Evolutionary conservation across 306 rosid genomes (phyloP), one percentile per base, ranked within the genome.

Genomic region (Lupinus albus): DNA sequence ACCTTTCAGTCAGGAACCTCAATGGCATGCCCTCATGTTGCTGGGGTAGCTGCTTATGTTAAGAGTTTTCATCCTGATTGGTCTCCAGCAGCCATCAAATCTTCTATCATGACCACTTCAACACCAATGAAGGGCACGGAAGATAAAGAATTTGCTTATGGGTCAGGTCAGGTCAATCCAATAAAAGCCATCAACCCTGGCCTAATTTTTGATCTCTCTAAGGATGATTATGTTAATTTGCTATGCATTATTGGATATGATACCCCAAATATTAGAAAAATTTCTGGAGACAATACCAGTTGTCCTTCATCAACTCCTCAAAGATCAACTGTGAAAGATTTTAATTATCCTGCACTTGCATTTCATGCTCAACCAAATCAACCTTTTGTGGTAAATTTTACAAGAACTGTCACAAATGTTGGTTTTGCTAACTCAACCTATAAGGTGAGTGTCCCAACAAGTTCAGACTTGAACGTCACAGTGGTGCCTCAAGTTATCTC

Each of bases 281-380:
- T 36, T 0, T 36, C 47, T 4, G 65, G 32, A 1, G 36, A 11
- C 13, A 21, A 25, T 25, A 21, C 8, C 38, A 54, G 15, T 20
- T 54, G 60, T 11, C 16, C 16, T 10, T 11, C 13, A 20, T 18
- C 47, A 8, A 11, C 36, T 54, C 38, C 66, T 60, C 15, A 60
- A 4, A 39, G 13, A 20, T 18, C 66, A 4, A 15, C 10, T 32
- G 15, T 11, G 10, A 67, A 48, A 61, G 85, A 84, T 63, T 57
- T 77, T 5, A 77, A 80, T 42, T 80, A 74, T 57, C 88, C 83
- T 25, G 47, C 72, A 11, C 42, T 84, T 68, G 52, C 35, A 21
- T 35, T 67, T 28, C 14, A 12, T 13, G 79, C 78, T 48, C 0
- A 12, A 1, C 16, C 42, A n/a, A 4, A 10, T 16, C 81, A 20